Percentiles rank a stretch among this genome's conserved stretches.
These are phyloP conservation scores for Pythium biforme DNA, from an alignment of 352 stramenopile species.

Conservation along the genomic window DNA sequence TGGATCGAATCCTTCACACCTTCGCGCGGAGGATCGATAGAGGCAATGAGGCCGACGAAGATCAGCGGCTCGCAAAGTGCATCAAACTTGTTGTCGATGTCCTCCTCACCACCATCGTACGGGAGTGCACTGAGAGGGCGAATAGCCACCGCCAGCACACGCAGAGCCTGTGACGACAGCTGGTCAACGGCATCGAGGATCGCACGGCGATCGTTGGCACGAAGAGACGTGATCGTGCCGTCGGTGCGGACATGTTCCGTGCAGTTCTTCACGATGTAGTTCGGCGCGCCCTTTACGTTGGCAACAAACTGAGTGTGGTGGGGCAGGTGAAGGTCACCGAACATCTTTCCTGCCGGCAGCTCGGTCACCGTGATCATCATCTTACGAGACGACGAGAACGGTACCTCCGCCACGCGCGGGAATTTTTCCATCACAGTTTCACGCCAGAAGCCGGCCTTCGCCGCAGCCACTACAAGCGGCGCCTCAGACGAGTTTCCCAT, in stretches of 20 bases:
- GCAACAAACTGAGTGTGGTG: slow-evolving; percentile 43
- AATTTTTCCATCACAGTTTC: slow-evolving; percentile 45
- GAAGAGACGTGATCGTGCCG: slow-evolving; percentile 36
- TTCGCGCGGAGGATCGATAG: slow-evolving; percentile 80
- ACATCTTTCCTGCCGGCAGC: slow-evolving; percentile 25
- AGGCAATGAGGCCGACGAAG: slow-evolving; percentile 93
- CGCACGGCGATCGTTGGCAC: slow-evolving; percentile 45
- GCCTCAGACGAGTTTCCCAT: slow-evolving; percentile 76
- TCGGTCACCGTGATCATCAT: slow-evolving; percentile 90
- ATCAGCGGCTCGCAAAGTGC: slow-evolving; percentile 71
- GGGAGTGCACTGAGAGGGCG: slow-evolving; percentile 44
- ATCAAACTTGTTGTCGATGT: slow-evolving; percentile 71
- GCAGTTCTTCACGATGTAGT: slow-evolving; percentile 71
- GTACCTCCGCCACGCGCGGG: slow-evolving; percentile 86
- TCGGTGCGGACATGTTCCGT: slow-evolving; percentile 47
- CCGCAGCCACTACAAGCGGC: slow-evolving; percentile 64
- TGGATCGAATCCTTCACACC: slow-evolving; percentile 61
- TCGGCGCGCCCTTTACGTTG: slow-evolving; percentile 66
- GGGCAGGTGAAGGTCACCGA: slow-evolving; percentile 30
- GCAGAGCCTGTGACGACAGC: slow-evolving; percentile 73
- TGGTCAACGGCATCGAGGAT: slow-evolving; percentile 60
- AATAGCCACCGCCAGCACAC: slow-evolving; percentile 90
- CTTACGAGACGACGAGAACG: slow-evolving; percentile 96
- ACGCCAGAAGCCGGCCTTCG: slow-evolving; percentile 64
- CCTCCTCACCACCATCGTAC: slow-evolving; percentile 49